Percentiles rank a stretch among this genome's conserved stretches.
These are phyloP conservation scores for Aspergillus spinulosporus DNA, from an alignment of 2,329 filamentous ascomycete species.

Conservation along the genomic window DNA sequence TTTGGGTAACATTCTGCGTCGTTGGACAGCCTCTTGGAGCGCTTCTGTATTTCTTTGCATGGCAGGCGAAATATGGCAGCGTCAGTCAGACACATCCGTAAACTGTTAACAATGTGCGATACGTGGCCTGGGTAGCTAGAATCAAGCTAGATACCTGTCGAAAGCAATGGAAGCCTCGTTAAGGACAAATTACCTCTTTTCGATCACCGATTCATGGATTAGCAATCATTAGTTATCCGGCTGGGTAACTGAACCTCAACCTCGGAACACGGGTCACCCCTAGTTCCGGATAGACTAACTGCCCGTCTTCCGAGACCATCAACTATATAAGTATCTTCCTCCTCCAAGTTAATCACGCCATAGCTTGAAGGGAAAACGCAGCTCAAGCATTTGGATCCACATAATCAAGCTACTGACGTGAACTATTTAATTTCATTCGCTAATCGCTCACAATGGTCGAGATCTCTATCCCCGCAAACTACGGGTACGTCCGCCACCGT, in stretches of 20 bases:
- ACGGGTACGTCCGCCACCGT: conserved; percentile 43
- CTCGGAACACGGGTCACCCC: conserved; percentile 2
- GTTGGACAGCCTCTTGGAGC: conserved; percentile 93
- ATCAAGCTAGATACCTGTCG: neutral
- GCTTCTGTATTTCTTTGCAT: conserved; percentile 94
- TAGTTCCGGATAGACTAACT: conserved; percentile 10
- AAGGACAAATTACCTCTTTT: conserved; percentile 6
- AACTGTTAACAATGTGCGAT: neutral
- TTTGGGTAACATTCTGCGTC: conserved; percentile 95
- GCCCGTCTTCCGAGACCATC: conserved; percentile 12
- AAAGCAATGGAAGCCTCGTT: conserved; percentile 3
- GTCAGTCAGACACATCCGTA: conserved; percentile 52
- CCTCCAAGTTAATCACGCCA: neutral
- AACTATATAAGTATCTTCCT: conserved; percentile 7
- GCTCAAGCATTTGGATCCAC: neutral
- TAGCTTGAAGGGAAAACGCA: neutral
- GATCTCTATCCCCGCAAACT: conserved; percentile 50
- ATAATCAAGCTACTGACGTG: neutral
- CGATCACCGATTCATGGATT: neutral
- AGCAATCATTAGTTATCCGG: neutral
- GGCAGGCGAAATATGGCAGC: conserved; percentile 96
- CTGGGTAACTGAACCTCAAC: neutral
- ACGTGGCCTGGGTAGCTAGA: neutral
- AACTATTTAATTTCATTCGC: neutral
- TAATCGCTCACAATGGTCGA: conserved; percentile 35